phyloP scores from a whole-genome alignment of 345 rosid genomes.

The Cardamine chenopodiifolia region DNA sequence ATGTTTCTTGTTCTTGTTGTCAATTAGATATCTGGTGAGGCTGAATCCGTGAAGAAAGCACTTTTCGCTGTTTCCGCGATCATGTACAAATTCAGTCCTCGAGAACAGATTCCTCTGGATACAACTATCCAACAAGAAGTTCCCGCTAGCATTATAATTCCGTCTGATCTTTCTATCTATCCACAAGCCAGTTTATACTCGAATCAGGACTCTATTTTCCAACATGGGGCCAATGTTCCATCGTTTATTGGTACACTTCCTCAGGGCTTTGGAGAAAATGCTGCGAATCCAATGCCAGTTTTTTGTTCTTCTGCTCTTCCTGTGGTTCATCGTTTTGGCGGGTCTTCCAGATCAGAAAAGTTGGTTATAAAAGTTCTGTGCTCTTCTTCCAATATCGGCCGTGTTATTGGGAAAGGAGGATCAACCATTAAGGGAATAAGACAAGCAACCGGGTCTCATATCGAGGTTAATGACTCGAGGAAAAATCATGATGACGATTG shows the following conservation, averaged over 20 bases:
- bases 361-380: conserved; percentile 70
- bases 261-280: conserved; percentile 70
- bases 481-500: conserved; percentile 70
- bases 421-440: conserved; percentile 85
- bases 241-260: conserved; percentile 63
- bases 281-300: conserved; percentile 61
- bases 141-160: conserved; percentile 77
- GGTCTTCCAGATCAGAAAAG: conserved; percentile 64
- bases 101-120: conserved; percentile 86
- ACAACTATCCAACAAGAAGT: conserved; percentile 66
- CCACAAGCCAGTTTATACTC: conserved; percentile 74
- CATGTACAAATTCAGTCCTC: conserved; percentile 81
- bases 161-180: conserved; percentile 82
- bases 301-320: conserved; percentile 76
- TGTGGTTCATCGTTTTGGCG: conserved; percentile 56
- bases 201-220: conserved; percentile 58
- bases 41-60: conserved; percentile 82
- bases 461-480: conserved; percentile 84
- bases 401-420: conserved; percentile 97
- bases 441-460: conserved; percentile 82
- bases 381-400: conserved; percentile 81
- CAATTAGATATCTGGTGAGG: conserved; percentile 73
- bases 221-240: conserved; percentile 63
- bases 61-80: conserved; percentile 83
- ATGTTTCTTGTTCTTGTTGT: conserved; percentile 22